phyloP scores from a whole-genome alignment of 495 filamentous ascomycete species.

The Lasiosphaeria hispida region DNA sequence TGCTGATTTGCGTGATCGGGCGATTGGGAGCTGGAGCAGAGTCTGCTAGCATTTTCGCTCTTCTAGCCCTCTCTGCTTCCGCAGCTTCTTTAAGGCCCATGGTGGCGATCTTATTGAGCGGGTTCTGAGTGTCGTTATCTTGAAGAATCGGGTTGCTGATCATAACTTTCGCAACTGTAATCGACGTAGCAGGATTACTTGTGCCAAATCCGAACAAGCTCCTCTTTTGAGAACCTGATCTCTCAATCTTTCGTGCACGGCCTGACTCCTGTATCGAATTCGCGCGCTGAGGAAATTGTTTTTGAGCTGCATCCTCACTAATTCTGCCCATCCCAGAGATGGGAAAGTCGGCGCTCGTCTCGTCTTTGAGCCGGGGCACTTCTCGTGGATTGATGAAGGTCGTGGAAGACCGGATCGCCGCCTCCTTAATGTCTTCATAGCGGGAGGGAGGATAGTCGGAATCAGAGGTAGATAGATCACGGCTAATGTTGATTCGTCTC shows the following conservation, averaged over 20 bases:
- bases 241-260: slow-evolving; percentile 17
- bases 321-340: slow-evolving; percentile 19
- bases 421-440: slow-evolving; percentile 46
- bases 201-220: slow-evolving; percentile 30
- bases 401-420: slow-evolving; percentile 36
- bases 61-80: slow-evolving; percentile 44
- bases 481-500: slow-evolving; percentile 31
- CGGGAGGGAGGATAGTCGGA: slow-evolving; percentile 44
- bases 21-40: slow-evolving; percentile 34
- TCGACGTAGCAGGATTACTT: slow-evolving; percentile 25
- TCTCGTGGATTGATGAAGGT: slow-evolving; percentile 36
- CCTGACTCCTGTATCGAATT: not conserved
- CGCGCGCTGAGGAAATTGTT: slow-evolving; percentile 20
- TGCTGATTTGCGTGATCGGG: slow-evolving; percentile 34
- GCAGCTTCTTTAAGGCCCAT: slow-evolving; percentile 49
- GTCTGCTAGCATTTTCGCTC: slow-evolving; percentile 36
- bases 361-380: slow-evolving; percentile 26
- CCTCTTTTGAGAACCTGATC: slow-evolving; percentile 31
- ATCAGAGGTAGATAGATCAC: slow-evolving; percentile 43
- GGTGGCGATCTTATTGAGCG: slow-evolving; percentile 45
- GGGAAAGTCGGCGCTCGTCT: slow-evolving; percentile 16
- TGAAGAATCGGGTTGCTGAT: slow-evolving; percentile 52
- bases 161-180: slow-evolving; percentile 34
- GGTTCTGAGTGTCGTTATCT: slow-evolving; percentile 34
- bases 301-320: slow-evolving; percentile 11